Evolutionary conservation across 139 green algal genomes (phyloP), one percentile per base, ranked within the genome.

Genomic region (Pseudopediastrum boryanum): DNA sequence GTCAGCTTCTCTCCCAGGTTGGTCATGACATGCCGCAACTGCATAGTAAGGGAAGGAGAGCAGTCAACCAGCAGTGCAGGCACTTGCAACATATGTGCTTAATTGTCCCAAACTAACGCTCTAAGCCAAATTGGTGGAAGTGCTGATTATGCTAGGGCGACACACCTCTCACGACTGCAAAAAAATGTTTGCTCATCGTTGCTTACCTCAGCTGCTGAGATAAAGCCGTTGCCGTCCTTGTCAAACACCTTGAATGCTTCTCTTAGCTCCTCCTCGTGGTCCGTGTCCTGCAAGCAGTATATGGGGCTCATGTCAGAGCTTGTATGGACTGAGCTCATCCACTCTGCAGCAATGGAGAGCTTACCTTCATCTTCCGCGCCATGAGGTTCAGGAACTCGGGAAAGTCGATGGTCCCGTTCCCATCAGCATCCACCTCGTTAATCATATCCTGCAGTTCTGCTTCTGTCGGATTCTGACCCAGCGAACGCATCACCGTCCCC

Each of bases 161-260:
- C 4, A 31, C 56, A 65, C 36, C 56, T 66, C n/a, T n/a, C n/a
- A n/a, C n/a, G n/a, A n/a, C n/a, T n/a, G n/a, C n/a, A n/a, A n/a
- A n/a, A n/a, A n/a, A n/a, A n/a, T n/a, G n/a, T n/a, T n/a, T n/a
- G n/a, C n/a, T n/a, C n/a, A 31, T 31, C 42, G 29, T 41, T 19
- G 13, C 87, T 35, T 52, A 96, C 92, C 93, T 99, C 96, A 48
- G 94, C 94, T 25, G 96, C 96, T 7, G 94, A 98, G 71, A 99
- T 99, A 81, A 96, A 98, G 43, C 97, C 97, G 85, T 99, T 99
- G 75, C 96, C 95, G 81, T 99, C 97, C 86, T 99, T 99, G 81
- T 99, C 97, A 87, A 99, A 99, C 41, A 99, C 97, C 87, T 99
- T 99, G 91, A 99, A 99, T 0, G 97, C 97, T 87, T 99, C 97